A percentile compares a stretch with the other conserved stretches of the same genome.
Evolutionary conservation across 2,329 filamentous ascomycete genomes (phyloP).

Genomic region (Torrubiella hemipterigena): DNA sequence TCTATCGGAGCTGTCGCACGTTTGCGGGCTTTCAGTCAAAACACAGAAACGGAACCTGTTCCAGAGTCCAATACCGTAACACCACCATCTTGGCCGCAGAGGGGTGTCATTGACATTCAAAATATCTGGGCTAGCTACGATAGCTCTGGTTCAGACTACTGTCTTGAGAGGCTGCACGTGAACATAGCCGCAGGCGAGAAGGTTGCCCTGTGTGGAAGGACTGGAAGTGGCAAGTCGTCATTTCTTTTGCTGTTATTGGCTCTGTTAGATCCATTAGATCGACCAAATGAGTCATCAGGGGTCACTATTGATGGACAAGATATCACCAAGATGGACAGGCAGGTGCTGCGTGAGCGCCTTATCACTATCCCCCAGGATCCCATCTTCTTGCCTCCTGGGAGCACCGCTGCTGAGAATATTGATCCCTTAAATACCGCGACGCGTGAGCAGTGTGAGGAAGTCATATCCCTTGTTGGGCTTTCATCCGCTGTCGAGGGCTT

Average conservation of each 20-base stretch:
- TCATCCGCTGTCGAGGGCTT: constrained; percentile 13
- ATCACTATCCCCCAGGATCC: constrained; percentile 35
- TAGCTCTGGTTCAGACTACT: background rate
- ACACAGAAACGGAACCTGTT: background rate
- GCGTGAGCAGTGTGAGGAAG: constrained; percentile 13
- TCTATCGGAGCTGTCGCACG: constrained; percentile 11
- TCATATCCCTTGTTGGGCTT: constrained; percentile 16
- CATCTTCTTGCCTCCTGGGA: constrained; percentile 28
- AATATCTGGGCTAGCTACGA: constrained; percentile 8
- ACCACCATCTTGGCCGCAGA: constrained; percentile 8
- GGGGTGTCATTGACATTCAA: constrained; percentile 8
- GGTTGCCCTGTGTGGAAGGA: constrained; percentile 13
- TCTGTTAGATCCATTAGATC: constrained; percentile 18
- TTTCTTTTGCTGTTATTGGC: constrained; percentile 19
- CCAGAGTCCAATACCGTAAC: constrained; percentile 6
- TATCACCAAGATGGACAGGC: constrained; percentile 21
- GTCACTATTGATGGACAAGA: constrained; percentile 23
- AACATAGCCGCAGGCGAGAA: constrained; percentile 5
- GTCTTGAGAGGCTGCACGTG: background rate
- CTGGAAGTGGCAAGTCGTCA: constrained; percentile 22
- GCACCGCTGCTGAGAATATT: constrained; percentile 22
- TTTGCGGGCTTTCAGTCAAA: constrained; percentile 11
- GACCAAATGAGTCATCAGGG: background rate
- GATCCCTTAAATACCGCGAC: constrained; percentile 18
- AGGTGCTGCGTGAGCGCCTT: constrained; percentile 25